Conservation (phyloP, 2,329 filamentous ascomycete genomes). For the Aureobasidium sp. region DNA sequence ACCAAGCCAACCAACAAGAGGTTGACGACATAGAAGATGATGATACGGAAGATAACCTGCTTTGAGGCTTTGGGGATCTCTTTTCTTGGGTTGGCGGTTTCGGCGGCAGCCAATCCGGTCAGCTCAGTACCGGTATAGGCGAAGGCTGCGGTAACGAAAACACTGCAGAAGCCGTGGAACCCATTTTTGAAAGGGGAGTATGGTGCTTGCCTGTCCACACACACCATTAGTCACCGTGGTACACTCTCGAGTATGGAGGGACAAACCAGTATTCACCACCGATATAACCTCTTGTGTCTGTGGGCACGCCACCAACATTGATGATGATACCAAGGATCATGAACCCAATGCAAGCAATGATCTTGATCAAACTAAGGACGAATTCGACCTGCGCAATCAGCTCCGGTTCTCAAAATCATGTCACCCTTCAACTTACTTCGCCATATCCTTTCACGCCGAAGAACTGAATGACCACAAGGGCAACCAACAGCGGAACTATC, state of each 20-base stretch:
- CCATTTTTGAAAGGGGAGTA: conserved; percentile 43
- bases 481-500: conserved; percentile 28
- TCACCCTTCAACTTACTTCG: conserved; percentile 26
- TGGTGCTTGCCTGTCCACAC: conserved; percentile 11
- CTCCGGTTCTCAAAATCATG: background rate
- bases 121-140: conserved; percentile 57
- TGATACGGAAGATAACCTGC: conserved; percentile 22
- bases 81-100: conserved; percentile 41
- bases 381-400: conserved; percentile 26
- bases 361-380: conserved; percentile 30
- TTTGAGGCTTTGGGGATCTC: conserved; percentile 24
- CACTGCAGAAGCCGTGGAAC: conserved; percentile 57
- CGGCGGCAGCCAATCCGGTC: conserved; percentile 42
- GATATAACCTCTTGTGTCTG: conserved; percentile 48
- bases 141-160: conserved; percentile 58
- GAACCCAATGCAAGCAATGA: conserved; percentile 50
- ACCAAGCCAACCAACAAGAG: conserved; percentile 22
- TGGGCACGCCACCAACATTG: conserved; percentile 52
- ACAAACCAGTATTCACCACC: conserved; percentile 51
- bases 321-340: conserved; percentile 58
- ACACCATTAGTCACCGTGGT: background rate
- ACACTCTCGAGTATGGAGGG: conserved; percentile 37
- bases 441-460: conserved; percentile 34
- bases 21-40: conserved; percentile 22
- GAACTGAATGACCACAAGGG: conserved; percentile 28